These are phyloP conservation scores for Acidomyces sp. DNA, from an alignment of 495 filamentous ascomycete species.

Conservation along the genomic window DNA sequence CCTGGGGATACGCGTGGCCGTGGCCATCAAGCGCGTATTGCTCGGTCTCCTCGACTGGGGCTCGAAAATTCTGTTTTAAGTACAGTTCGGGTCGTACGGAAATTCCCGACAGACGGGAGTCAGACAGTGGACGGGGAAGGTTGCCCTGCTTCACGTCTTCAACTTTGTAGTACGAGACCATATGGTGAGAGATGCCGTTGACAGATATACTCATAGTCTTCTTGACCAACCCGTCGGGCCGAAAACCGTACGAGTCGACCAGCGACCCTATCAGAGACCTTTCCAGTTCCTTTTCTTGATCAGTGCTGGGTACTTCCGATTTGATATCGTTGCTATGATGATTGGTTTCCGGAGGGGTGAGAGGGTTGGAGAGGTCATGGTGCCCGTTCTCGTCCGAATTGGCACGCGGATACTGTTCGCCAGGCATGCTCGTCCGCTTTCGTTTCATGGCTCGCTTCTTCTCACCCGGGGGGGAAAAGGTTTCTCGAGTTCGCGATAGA, in stretches of 20 bases:
- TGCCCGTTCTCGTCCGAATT: conserved; percentile 20
- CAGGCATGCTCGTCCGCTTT: conserved; percentile 23
- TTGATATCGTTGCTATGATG: conserved; percentile 10
- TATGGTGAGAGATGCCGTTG: conserved; percentile 56
- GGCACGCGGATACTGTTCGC: conserved; percentile 19
- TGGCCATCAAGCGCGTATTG: conserved; percentile 15
- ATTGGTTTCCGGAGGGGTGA: conserved; percentile 15
- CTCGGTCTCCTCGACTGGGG: conserved; percentile 37
- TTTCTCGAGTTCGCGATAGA: conserved; percentile 77
- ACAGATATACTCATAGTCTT: conserved; percentile 77
- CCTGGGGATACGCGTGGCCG: conserved; percentile 15
- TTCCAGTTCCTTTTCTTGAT: conserved; percentile 41
- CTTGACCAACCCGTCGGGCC: conserved; percentile 70
- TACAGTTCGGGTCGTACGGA: conserved; percentile 46
- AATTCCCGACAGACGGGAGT: conserved; percentile 40
- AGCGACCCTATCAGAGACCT: conserved; percentile 67
- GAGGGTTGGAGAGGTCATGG: conserved; percentile 14
- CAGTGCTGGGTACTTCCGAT: conserved; percentile 19
- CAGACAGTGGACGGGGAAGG: conserved; percentile 50
- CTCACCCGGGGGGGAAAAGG: conserved; percentile 73
- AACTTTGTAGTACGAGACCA: conserved; percentile 80
- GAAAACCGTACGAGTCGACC: conserved; percentile 78
- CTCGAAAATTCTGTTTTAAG: conserved; percentile 56
- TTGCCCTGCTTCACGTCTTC: conserved; percentile 53
- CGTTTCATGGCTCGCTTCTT: conserved; percentile 80